These are phyloP conservation scores for Peronospora farinosa DNA, from an alignment of 352 stramenopile genomes.

Conservation along the genomic window DNA sequence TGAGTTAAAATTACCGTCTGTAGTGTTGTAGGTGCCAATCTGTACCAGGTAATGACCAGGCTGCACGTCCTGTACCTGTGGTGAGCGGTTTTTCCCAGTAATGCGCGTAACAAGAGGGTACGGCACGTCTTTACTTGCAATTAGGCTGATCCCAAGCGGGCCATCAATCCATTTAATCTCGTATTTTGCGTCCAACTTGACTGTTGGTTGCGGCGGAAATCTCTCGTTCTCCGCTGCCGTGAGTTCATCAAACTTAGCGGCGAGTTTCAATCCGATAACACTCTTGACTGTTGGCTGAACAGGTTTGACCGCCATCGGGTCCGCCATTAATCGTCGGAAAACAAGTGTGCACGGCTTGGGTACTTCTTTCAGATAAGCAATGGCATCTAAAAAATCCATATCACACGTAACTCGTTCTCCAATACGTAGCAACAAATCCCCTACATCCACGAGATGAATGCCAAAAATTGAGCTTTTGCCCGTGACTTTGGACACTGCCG, in stretches of 20 bases:
- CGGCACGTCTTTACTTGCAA: constrained; percentile 81
- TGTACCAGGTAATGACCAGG: constrained; percentile 84
- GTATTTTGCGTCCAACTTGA: constrained; percentile 81
- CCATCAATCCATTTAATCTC: constrained; percentile 85
- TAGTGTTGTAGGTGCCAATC: constrained; percentile 79
- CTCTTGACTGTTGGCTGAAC: constrained; percentile 70
- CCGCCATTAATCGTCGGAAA: constrained; percentile 57
- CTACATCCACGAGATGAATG: constrained; percentile 80
- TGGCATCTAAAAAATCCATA: constrained; percentile 82
- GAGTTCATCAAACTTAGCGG: constrained; percentile 74
- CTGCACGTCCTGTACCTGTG: constrained; percentile 82
- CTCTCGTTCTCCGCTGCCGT: constrained; percentile 66
- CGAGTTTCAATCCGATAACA: constrained; percentile 59
- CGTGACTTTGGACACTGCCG: constrained; percentile 79
- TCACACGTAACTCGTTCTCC: constrained; percentile 57
- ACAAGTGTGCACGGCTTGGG: constrained; percentile 71
- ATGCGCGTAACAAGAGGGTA: constrained; percentile 84
- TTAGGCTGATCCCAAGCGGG: constrained; percentile 80
- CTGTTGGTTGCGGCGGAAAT: constrained; percentile 46
- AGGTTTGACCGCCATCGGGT: constrained; percentile 74
- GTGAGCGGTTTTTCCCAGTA: constrained; percentile 83
- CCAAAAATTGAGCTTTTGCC: constrained; percentile 80
- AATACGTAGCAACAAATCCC: constrained; percentile 74
- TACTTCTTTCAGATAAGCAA: constrained; percentile 77
- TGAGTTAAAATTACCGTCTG: constrained; percentile 83